Percentiles rank a stretch among this genome's conserved stretches.
These are phyloP conservation scores for Linnemannia elongata DNA, from an alignment of 192 early-diverging fungal genomes.

Conservation along the genomic window DNA sequence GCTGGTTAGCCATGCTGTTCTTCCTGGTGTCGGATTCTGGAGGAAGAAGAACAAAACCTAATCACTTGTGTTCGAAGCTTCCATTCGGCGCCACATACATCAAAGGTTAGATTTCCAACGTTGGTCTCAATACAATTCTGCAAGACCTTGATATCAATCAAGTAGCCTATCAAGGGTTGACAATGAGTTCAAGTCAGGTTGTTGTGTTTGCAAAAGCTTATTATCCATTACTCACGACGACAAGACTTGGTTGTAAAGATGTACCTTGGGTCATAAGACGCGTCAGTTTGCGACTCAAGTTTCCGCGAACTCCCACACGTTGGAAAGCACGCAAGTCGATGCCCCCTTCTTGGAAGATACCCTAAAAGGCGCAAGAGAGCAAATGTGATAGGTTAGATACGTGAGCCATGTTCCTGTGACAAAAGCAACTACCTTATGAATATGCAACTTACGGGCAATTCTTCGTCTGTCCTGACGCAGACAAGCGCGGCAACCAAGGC, in stretches of 20 bases:
- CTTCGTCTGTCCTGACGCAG: constrained; percentile 82
- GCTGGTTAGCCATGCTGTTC: no score
- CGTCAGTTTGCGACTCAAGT: constrained; percentile 71
- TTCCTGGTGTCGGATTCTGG: no score
- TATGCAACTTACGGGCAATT: constrained; percentile 66
- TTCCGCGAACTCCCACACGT: constrained; percentile 68
- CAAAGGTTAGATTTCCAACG: constrained; percentile 78
- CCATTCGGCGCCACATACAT: constrained; percentile 51
- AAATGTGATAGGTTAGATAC: neutral
- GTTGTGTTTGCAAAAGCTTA: neutral
- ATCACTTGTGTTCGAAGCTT: neutral
- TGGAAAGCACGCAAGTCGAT: constrained; percentile 79
- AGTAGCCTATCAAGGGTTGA: constrained; percentile 61
- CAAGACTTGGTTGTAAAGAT: neutral
- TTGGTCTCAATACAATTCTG: constrained; percentile 80
- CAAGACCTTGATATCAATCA: constrained; percentile 82
- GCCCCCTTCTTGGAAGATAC: constrained; percentile 58
- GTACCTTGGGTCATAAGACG: constrained; percentile 77
- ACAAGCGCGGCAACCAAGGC: constrained; percentile 82
- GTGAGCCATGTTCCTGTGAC: neutral
- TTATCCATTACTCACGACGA: neutral
- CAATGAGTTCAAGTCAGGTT: neutral
- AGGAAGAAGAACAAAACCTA: no score
- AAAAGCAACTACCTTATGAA: neutral
- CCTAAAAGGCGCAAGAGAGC: neutral